A percentile compares a stretch with the other conserved stretches of the same genome.
Evolutionary conservation across 2,329 filamentous ascomycete species (phyloP).

Genomic region (Talaromyces sp.): DNA sequence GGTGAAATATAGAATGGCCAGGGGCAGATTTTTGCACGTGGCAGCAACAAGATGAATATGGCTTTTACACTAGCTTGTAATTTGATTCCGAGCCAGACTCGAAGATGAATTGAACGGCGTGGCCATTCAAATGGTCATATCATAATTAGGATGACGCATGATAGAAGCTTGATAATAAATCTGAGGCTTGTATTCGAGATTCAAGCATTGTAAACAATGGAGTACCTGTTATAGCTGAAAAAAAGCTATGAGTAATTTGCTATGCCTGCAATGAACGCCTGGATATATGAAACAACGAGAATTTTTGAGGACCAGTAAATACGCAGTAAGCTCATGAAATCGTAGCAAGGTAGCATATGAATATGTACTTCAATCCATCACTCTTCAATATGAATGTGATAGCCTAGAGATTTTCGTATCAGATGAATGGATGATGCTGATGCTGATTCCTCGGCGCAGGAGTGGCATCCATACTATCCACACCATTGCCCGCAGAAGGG

Average conservation of each 20-base stretch:
- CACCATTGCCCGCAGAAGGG: background rate
- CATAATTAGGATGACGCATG: background rate
- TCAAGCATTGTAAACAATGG: background rate
- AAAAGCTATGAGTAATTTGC: background rate
- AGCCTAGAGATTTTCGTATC: background rate
- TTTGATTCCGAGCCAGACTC: background rate
- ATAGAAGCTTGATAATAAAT: background rate
- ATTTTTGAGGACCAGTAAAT: background rate
- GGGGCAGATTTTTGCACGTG: background rate
- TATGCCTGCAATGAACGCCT: background rate
- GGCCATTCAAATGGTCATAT: background rate
- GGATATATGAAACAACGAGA: background rate
- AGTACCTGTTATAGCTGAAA: background rate
- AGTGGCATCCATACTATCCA: background rate
- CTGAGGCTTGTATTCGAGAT: background rate
- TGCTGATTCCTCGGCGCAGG: conserved; percentile 8
- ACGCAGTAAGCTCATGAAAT: background rate
- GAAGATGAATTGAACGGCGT: background rate
- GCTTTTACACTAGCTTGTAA: background rate
- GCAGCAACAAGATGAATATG: background rate
- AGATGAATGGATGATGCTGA: conserved; percentile 13
- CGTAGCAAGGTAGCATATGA: background rate
- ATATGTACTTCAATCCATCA: background rate
- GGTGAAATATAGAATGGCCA: background rate
- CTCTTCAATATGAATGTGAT: background rate